Conservation (phyloP, 2,329 filamentous ascomycete genomes). For the Aspergillus fructus region DNA sequence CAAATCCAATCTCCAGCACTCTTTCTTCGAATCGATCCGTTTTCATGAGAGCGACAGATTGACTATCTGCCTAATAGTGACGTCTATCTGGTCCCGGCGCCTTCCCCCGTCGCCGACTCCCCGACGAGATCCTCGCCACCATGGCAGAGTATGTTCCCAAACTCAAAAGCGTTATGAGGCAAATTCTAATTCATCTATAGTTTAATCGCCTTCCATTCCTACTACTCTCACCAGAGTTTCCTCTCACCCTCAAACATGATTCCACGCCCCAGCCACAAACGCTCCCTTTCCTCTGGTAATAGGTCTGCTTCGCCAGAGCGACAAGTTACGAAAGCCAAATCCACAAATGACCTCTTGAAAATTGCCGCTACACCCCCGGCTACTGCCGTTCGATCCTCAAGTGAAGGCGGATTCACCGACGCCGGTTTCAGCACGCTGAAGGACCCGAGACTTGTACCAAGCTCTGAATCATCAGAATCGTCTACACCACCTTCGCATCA, state of each 20-base stretch:
- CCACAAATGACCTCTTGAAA: constrained; percentile 42
- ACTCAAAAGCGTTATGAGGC: neutral
- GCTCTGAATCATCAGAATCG: constrained; percentile 36
- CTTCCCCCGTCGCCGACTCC: constrained; percentile 22
- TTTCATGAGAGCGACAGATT: constrained; percentile 18
- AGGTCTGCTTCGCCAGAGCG: constrained; percentile 35
- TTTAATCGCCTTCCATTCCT: constrained; percentile 40
- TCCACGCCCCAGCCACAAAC: constrained; percentile 36
- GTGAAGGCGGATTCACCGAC: constrained; percentile 34
- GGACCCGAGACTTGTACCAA: constrained; percentile 42
- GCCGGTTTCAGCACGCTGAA: constrained; percentile 48
- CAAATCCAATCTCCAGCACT: constrained; percentile 17
- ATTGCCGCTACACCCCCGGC: constrained; percentile 30
- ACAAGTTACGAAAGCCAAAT: constrained; percentile 45
- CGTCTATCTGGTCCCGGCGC: constrained; percentile 12
- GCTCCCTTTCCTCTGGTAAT: constrained; percentile 38
- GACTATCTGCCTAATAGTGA: constrained; percentile 19
- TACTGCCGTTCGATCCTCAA: constrained; percentile 24
- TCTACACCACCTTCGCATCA: constrained; percentile 44
- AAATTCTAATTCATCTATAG: constrained; percentile 23
- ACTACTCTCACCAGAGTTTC: constrained; percentile 34
- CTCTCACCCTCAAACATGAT: constrained; percentile 40
- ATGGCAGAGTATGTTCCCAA: constrained; percentile 40
- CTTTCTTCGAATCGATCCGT: constrained; percentile 11
- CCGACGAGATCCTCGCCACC: constrained; percentile 19